These are phyloP conservation scores for Phytophthora multivora DNA, from an alignment of 352 stramenopile species.

Conservation along the genomic window DNA sequence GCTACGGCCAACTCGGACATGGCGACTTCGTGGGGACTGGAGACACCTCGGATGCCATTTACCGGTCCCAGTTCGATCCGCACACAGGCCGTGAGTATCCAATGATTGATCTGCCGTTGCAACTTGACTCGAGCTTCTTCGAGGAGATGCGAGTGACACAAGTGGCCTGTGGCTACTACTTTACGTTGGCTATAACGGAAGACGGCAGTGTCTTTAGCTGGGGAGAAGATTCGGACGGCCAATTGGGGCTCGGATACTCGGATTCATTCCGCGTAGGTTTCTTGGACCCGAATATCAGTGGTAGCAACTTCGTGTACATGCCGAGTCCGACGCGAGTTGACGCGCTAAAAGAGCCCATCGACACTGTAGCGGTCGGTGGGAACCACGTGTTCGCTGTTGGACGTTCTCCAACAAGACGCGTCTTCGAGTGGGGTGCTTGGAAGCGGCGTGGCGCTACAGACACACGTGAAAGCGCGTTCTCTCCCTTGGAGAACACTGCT, in stretches of 20 bases:
- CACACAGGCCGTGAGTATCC: slow-evolving; percentile 72
- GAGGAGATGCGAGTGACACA: slow-evolving; percentile 75
- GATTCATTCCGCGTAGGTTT: slow-evolving; percentile 73
- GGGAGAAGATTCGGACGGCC: slow-evolving; percentile 76
- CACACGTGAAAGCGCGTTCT: slow-evolving; percentile 59
- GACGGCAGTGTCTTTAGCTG: slow-evolving; percentile 76
- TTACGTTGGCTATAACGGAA: slow-evolving; percentile 69
- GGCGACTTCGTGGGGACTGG: slow-evolving; percentile 50
- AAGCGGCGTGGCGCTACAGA: slow-evolving; percentile 48
- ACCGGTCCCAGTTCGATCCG: slow-evolving; percentile 66
- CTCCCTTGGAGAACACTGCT: slow-evolving; percentile 45
- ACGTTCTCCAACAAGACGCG: slow-evolving; percentile 27
- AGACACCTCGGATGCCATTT: slow-evolving; percentile 46
- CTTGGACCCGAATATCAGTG: slow-evolving; percentile 68
- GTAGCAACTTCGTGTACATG: slow-evolving; percentile 81
- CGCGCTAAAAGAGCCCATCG: slow-evolving; percentile 61
- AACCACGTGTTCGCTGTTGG: slow-evolving; percentile 77
- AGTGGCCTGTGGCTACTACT: slow-evolving; percentile 79
- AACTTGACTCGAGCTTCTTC: slow-evolving; percentile 72
- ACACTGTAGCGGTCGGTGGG: slow-evolving; percentile 54
- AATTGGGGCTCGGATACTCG: slow-evolving; percentile 67
- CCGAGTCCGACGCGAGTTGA: slow-evolving; percentile 63
- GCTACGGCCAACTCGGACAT: slow-evolving; percentile 76
- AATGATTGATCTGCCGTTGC: slow-evolving; percentile 67
- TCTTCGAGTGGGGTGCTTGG: slow-evolving; percentile 80